Base-by-base conservation (phyloP, 2,329 filamentous ascomycete species). In the Claviceps sp. region DNA sequence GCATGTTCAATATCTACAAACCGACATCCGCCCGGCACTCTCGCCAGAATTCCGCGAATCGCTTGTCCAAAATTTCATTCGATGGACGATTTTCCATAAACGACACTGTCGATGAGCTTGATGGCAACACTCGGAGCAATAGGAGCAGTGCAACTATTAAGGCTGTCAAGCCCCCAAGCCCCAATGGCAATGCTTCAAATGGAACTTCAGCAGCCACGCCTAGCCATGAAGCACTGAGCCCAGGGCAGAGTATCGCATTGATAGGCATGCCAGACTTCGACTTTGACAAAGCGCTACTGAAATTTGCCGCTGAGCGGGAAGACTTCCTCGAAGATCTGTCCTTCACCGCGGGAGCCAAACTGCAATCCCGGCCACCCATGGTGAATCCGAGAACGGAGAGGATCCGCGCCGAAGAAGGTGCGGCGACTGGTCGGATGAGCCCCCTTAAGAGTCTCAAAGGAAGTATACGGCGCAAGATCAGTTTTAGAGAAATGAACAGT, bases 291-390 rank as follows among this genome's bases (percentile, higher is more conserved):
- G 91, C 93, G 26, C 75, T 98, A 58, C 73, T 89, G 61, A 97
- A 96, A 70, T 98, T 98, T 66, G 89, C 93, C 45, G 85, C 84
- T n/a, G 91, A 97, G 71, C 78, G 93, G 57, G 93, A 98, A 61
- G 85, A 84, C 54, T 98, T 98, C 61, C 73, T 97, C 50, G 88
- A 95, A 57, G 93, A 98, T 65, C 77, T 97, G 50, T 88, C 84
- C 58, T 89, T 97, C 65, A 88, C 80, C 58, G 88, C 90, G 22
- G 89, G 90, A 44, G 86, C 86, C 42, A 86, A 88, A 57, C 76
- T 86, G 23, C 79, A 86, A 58, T 71, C 78, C 52, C 74, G 83
- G 52, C 80, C 83, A 23, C 80, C 81, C 9, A 88, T 87, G 73
- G 79, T 89, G 34, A 84, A 88, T 59, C 82, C 88, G 36, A 82